Conservation (phyloP, 2,329 filamentous ascomycete species). For the Ambrosiella cleistominuta region DNA sequence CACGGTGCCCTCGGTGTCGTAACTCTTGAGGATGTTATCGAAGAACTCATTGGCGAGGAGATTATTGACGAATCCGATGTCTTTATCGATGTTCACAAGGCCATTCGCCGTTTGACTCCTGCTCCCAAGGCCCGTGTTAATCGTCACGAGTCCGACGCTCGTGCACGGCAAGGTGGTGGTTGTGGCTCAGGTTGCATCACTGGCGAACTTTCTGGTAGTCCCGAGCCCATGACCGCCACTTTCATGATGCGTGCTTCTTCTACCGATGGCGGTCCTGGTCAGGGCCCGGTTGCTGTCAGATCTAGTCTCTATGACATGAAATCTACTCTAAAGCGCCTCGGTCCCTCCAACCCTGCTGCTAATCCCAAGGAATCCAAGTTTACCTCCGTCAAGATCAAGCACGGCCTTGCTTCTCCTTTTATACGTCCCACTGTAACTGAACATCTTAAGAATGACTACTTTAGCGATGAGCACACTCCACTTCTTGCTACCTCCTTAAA, state of each 20-base stretch:
- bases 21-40: constrained; percentile 93
- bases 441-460: constrained; percentile 1
- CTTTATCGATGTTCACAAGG: constrained; percentile 95
- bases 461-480: constrained; percentile 19
- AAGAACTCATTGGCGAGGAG: constrained; percentile 97
- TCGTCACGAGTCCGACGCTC: constrained; percentile 20
- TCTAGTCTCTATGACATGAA: constrained; percentile 45
- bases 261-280: constrained; percentile 32
- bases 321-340: constrained; percentile 45
- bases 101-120: constrained; percentile 73
- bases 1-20: constrained; percentile 84
- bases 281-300: constrained; percentile 34
- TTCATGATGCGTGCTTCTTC: constrained; percentile 41
- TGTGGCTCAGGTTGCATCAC: neutral
- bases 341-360: constrained; percentile 48
- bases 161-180: constrained; percentile 9
- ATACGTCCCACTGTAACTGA: neutral
- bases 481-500: constrained; percentile 14
- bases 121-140: constrained; percentile 56
- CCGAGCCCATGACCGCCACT: constrained; percentile 31
- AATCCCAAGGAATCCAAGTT: constrained; percentile 45
- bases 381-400: constrained; percentile 51
- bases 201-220: constrained; percentile 5
- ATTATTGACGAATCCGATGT: constrained; percentile 98
- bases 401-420: constrained; percentile 19